Evolutionary conservation across 345 rosid species (phyloP).

Genomic region (Toxicodendron radicans): DNA sequence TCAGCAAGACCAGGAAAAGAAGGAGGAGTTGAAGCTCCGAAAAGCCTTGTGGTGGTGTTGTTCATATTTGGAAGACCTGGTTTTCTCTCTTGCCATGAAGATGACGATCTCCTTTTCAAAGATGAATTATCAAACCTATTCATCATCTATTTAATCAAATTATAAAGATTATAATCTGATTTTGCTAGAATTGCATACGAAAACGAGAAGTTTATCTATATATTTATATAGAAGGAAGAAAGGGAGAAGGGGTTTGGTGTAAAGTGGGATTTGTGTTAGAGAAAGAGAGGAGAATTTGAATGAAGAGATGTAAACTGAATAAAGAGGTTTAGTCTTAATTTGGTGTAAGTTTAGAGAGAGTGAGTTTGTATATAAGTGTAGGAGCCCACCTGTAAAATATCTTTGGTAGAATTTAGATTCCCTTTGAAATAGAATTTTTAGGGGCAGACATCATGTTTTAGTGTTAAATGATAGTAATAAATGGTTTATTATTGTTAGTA

Average conservation of each 20-base stretch:
- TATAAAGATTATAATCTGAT: too few species aligned
- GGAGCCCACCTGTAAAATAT: background rate
- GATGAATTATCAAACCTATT: constrained; percentile 37
- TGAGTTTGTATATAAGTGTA: constrained; percentile 1
- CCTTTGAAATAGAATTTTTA: too few species aligned
- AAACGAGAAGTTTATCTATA: constrained; percentile 19
- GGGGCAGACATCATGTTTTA: too few species aligned
- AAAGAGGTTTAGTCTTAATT: constrained; percentile 12
- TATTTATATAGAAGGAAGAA: constrained; percentile 2
- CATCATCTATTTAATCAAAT: constrained; percentile 20
- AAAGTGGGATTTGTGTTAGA: constrained; percentile 13
- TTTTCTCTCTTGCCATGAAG: constrained; percentile 38
- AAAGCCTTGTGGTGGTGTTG: constrained; percentile 8
- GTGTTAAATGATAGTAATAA: too few species aligned
- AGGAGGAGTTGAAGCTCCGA: constrained; percentile 32
- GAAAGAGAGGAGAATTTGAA: constrained; percentile 14
- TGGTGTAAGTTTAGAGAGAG: constrained; percentile 28
- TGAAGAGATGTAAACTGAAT: constrained; percentile 6
- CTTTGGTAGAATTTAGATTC: too few species aligned
- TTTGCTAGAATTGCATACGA: background rate
- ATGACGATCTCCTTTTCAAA: constrained; percentile 39
- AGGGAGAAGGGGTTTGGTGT: constrained; percentile 34
- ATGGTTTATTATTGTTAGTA: too few species aligned
- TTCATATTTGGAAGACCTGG: constrained; percentile 14
- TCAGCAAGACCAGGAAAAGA: constrained; percentile 41